A percentile compares a stretch with the other conserved stretches of the same genome.
Evolutionary conservation across 1,284 basidiomycete species (phyloP).

Genomic region (Tilletia setariae): DNA sequence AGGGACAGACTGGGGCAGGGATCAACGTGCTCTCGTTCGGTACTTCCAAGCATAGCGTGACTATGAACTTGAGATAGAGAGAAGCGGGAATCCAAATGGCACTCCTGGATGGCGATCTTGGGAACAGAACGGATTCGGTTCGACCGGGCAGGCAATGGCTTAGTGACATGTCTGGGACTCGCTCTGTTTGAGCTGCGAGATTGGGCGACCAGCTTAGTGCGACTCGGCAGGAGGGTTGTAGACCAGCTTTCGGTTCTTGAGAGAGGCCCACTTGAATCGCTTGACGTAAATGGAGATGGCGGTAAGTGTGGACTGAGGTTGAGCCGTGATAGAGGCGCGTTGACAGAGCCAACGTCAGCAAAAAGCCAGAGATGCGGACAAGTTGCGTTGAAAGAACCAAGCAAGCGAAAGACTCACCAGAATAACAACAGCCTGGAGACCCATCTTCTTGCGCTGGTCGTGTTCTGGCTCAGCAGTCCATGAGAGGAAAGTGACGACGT

Average conservation of each 20-base stretch:
- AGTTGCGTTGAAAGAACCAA: neutral
- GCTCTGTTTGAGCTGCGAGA: too few relatives aligned
- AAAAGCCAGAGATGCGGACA: constrained; percentile 65
- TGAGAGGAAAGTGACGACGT: constrained; percentile 31
- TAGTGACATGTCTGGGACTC: too few relatives aligned
- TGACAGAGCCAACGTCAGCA: neutral
- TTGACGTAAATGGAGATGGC: constrained; percentile 83
- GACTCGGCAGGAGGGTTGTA: constrained; percentile 39
- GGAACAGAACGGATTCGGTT: too few relatives aligned
- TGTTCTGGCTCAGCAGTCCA: constrained; percentile 83
- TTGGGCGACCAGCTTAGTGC: too few relatives aligned
- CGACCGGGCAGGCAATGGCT: too few relatives aligned
- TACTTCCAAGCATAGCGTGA: too few relatives aligned
- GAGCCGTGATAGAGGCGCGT: constrained; percentile 57
- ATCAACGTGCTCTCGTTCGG: too few relatives aligned
- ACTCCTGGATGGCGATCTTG: too few relatives aligned
- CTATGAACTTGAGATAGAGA: too few relatives aligned
- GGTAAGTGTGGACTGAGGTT: constrained; percentile 76
- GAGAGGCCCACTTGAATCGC: constrained; percentile 85
- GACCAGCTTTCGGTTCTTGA: constrained; percentile 62
- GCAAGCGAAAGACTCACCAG: constrained; percentile 26
- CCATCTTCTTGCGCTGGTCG: constrained; percentile 94
- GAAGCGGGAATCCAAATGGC: too few relatives aligned
- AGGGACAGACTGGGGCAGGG: too few relatives aligned
- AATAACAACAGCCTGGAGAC: constrained; percentile 60